Conservation (phyloP, 306 rosid species). For the Leucaena leucocephala region DNA sequence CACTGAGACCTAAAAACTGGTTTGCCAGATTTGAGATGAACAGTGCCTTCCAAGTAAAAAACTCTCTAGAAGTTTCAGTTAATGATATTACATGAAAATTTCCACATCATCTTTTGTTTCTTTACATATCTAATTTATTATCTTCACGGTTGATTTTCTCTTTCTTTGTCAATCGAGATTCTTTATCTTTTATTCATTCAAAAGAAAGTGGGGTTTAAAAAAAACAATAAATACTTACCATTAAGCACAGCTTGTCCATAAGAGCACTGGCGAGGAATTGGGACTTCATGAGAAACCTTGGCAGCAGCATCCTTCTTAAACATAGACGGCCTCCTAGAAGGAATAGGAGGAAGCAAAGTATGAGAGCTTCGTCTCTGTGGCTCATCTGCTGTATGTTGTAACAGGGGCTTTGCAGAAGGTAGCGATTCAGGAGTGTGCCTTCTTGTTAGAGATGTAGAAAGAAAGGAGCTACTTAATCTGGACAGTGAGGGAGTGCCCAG, state of each 20-base stretch:
- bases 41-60: background rate
- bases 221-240: slow-evolving; percentile 47
- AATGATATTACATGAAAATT: background rate
- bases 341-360: slow-evolving; percentile 65
- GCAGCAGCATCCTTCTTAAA: slow-evolving; percentile 54
- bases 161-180: background rate
- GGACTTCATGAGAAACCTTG: slow-evolving; percentile 68
- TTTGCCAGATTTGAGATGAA: background rate
- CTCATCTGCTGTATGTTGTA: slow-evolving; percentile 54
- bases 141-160: no score
- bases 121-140: no score
- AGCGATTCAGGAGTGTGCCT: slow-evolving; percentile 90
- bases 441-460: slow-evolving; percentile 85
- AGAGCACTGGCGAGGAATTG: slow-evolving; percentile 70
- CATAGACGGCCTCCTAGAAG: slow-evolving; percentile 52
- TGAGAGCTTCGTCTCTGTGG: slow-evolving; percentile 65
- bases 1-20: background rate
- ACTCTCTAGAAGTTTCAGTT: background rate
- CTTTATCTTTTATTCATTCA: background rate
- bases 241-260: slow-evolving; percentile 79
- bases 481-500: slow-evolving; percentile 75
- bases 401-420: slow-evolving; percentile 62
- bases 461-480: slow-evolving; percentile 91
- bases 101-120: background rate
- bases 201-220: background rate